Evolutionary conservation across 306 rosid genomes (phyloP), one percentile per base, ranked within the genome.

Genomic region (Prunus armeniaca): DNA sequence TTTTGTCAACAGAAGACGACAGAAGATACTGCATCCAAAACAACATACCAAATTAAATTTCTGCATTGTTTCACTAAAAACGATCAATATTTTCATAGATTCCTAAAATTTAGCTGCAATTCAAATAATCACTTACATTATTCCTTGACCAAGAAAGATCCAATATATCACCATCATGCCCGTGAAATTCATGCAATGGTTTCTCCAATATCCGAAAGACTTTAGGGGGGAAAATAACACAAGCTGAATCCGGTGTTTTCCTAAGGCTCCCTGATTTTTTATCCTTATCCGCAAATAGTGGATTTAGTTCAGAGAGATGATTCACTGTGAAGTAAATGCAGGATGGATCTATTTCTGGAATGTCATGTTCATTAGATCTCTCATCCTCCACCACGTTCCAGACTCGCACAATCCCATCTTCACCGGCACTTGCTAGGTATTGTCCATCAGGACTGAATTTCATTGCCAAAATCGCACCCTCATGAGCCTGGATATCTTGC

Each of bases 371-470:
- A 76, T 91, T 84, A 28, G 91, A 82, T 47, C 97, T 91, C 78
- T 92, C 96, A 71, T 87, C 92, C 83, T 89, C 93, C 71, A 91
- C 89, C 82, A 96, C 99, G 83, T 87, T 91, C 99, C 99, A 96
- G 72, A 91, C 46, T 41, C 93, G 88, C 61, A 96, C 92, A 81
- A 92, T 82, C 65, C 97, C 86, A 78, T 96, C 99, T 75, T 88
- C 89, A 57, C 99, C 98, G 13, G 90, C 99, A 81, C 93, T 96
- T 45, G 97, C 99, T 52, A 96, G 90, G 82, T 87, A 92, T 81
- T 84, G 91, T n/a, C 99, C 99, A 73, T 89, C 97, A 46, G 96
- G 96, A 79, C 99, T 96, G 65, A 96, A 96, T 71, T 96, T 96
- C 96, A 96, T 96, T 2, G 98, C 80, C 83, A 81, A 87, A 79